Conservation (phyloP, 768 basidiomycete genomes). For the Lactarius vividus region DNA sequence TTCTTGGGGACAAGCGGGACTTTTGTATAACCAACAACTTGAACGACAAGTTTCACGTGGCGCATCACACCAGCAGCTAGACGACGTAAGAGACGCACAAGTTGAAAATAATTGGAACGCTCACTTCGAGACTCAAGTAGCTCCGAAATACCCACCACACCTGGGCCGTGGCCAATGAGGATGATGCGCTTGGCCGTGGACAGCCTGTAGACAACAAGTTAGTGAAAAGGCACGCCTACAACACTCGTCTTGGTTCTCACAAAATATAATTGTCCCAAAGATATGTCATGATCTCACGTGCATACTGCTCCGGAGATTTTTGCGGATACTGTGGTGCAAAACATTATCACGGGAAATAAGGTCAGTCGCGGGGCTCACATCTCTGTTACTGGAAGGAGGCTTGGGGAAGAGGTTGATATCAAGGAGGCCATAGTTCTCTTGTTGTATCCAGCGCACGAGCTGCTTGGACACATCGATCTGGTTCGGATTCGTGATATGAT, state of each 20-base stretch:
- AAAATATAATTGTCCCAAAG: slow-evolving; percentile 97
- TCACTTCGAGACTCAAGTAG: slow-evolving; percentile 70
- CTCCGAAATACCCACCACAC: slow-evolving; percentile 72
- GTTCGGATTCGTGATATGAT: not conserved
- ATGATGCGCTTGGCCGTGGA: slow-evolving; percentile 70
- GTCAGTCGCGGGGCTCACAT: slow-evolving; percentile 17
- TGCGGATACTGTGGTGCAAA: slow-evolving; percentile 22
- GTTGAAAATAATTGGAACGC: slow-evolving; percentile 27
- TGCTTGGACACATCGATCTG: slow-evolving; percentile 85
- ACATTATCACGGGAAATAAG: not conserved
- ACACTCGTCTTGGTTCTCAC: slow-evolving; percentile 41
- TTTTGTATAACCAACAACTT: slow-evolving; percentile 26
- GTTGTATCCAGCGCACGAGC: slow-evolving; percentile 73
- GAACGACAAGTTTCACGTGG: slow-evolving; percentile 28
- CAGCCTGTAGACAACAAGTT: slow-evolving; percentile 46
- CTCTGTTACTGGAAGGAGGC: slow-evolving; percentile 14
- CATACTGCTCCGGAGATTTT: slow-evolving; percentile 36
- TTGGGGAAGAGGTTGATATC: slow-evolving; percentile 85
- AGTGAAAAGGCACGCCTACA: slow-evolving; percentile 1
- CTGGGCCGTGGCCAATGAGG: slow-evolving; percentile 85
- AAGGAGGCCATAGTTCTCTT: slow-evolving; percentile 65
- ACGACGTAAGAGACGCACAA: slow-evolving; percentile 6
- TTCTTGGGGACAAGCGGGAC: slow-evolving; percentile 28
- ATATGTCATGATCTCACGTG: slow-evolving; percentile 67
- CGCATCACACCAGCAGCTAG: slow-evolving; percentile 53